Evolutionary conservation across 176 grass and related monocot genomes (phyloP), one percentile per base, ranked within the genome.

Genomic region (Lolium multiflorum): DNA sequence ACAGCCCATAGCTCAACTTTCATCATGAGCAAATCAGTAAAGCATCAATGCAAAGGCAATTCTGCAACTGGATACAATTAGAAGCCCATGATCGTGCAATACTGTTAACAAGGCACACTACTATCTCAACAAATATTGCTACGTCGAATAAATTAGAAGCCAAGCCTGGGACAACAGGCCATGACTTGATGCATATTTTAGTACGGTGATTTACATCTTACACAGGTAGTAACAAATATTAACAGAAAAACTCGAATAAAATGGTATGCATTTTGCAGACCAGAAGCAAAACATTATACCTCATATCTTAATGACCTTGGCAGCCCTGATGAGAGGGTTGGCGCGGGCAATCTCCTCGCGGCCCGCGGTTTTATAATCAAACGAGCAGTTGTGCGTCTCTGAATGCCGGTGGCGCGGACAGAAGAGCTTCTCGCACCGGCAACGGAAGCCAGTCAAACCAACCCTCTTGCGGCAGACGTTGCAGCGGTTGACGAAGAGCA

Each of bases 221-320:
- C 50, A 78, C 5, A 60, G 28, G 28, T 28, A 48, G 22, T 49
- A 70, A 1, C 1, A 28, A 68, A n/a, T 61, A 28, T 28, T 77
- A 51, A 64, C 52, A 80, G 43, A 22, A 44, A 44, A 83, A 49
- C 2, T 7, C 49, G 24, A 38, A 77, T 49, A 21, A 22, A 44
- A 88, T 48, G n/a, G 65, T 22, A 68, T 5, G 14, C 3, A 11
- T 5, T 28, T 76, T 9, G 77, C 12, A 20, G 6, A 12, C 51
- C 15, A 55, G 8, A 47, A 39, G 31, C 54, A 24, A 4, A 72
- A n/a, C 71, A 28, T 28, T 87, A 77, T 86, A 90, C 89, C 84
- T 90, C 64, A 90, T 55, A 90, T 90, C 89, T 86, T 90, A 71
- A 90, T 87, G 66, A 90, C 86, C 64, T 90, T 90, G 11, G 84